Base-by-base conservation (phyloP, 1,139 yeast genomes). In the Zygosaccharomyces sapae region DNA sequence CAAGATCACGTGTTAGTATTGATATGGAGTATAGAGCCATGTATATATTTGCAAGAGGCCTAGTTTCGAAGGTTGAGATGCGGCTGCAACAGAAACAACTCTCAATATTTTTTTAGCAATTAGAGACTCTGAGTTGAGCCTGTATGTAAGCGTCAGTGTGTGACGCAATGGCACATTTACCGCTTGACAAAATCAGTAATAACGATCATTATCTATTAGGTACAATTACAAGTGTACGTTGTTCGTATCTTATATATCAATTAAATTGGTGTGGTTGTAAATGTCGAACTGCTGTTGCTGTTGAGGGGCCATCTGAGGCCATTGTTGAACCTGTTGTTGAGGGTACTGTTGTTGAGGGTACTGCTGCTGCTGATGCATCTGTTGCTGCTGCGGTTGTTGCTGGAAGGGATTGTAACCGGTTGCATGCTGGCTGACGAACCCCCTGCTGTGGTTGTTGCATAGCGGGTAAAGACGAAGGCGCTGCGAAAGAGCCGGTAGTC, bases 401-500 rank as follows among this genome's bases (percentile, higher is more conserved):
- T 33, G 59, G 41, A 38, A 44, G 37, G 51, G 56, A 16, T 48
- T 61, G 51, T 61, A 50, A 38, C 51, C 49, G 39, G 57, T 47
- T n/a, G 18, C 25, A 30, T 48, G 51, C 39, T 43, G 45, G 19
- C 34, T 38, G 5, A 18, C 9, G 16, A 41, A 20, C 25, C 45
- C 45, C n/a, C 12, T 30, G 36, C 37, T 9, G 73, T 55, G 57
- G 34, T 56, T 66, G 63, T 66, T 51, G 51, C 19, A 56, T 46
- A 43, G 58, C 55, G 37, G 63, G 34, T 7, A 27, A 18, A 30
- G 42, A 38, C n/a, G 35, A 42, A 27, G 41, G 33, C 13, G 29
- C 36, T 18, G 34, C 39, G 46, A 34, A 36, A 41, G 33, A 46
- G 45, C 27, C 50, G 29, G 57, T 75, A 75, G 3, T 81, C 81